Base-by-base conservation (phyloP, 116 monocot species). In the Dioscorea cayenensis region DNA sequence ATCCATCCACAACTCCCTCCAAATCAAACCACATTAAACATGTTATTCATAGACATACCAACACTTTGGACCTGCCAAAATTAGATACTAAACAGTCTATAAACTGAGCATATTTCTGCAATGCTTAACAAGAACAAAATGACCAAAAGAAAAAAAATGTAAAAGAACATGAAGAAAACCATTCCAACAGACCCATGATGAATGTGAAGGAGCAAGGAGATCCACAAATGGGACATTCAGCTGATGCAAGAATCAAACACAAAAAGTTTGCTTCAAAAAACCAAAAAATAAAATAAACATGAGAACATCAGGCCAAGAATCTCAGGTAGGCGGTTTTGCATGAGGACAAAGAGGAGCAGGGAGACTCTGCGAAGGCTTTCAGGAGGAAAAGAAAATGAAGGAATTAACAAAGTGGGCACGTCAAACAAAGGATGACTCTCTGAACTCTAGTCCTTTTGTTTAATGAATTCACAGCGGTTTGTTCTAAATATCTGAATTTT, bases 1-100 rank as follows among this genome's bases (percentile, higher is more conserved):
- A 77, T 90, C 83, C 87, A 84, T 90, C 71, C 51, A 77, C 65
- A 80, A 71, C 16, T 66, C 28, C 60, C 69, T 76, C 77, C 50
- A 81, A 82, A 78, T 71, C 76, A 73, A 83, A 75, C 81, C 68
- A 78, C 76, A 85, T 86, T 89, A 79, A 79, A 70, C 58, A 70
- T 36, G n/a, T 61, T 73, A 70, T 61, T 76, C 70, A 80, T 58
- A 66, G 58, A 64, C 55, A 22, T 37, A 65, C 28, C 36, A 66
- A 67, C 17, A 19, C 68, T 43, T 48, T 55, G 68, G 64, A 73
- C 55, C 77, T 81, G 72, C 51, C 61, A 35, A 20, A 48, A 65
- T 4, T 69, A 51, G 65, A 12, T 18, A 22, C 32, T 32, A 17
- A 12, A 11, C 50, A 60, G 23, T 38, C 21, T 49, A 70, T 11